These are phyloP conservation scores for Vanderwaltozyma verrucispora DNA, from an alignment of 805 yeast genomes.

Conservation along the genomic window DNA sequence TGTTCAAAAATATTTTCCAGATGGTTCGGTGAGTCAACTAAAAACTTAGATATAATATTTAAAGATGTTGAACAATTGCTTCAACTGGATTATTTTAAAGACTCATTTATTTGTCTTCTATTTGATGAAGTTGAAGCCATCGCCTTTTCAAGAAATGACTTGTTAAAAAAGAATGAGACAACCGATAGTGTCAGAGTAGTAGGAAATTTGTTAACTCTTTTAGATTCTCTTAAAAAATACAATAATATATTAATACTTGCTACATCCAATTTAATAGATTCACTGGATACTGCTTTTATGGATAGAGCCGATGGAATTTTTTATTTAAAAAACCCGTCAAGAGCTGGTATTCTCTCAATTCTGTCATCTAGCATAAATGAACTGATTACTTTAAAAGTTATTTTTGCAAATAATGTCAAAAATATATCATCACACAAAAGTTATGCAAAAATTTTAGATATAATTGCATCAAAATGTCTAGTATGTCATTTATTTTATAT, in stretches of 20 bases:
- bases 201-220: constrained; percentile 33
- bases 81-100: constrained; percentile 6
- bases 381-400: constrained; percentile 11
- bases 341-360: constrained; percentile 23
- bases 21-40: constrained; percentile 39
- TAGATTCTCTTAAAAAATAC: constrained; percentile 31
- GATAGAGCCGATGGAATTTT: constrained; percentile 35
- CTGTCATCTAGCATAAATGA: constrained; percentile 22
- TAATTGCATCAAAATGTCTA: constrained; percentile 15
- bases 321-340: constrained; percentile 29
- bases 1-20: constrained; percentile 36
- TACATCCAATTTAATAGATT: constrained; percentile 32
- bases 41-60: constrained; percentile 31
- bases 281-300: constrained; percentile 35
- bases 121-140: constrained; percentile 40
- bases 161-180: constrained; percentile 31
- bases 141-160: constrained; percentile 31
- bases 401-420: constrained; percentile 3
- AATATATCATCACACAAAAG: constrained; percentile 1
- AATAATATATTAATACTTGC: constrained; percentile 31
- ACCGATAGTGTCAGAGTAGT: constrained; percentile 36
- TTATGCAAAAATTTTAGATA: constrained; percentile 7
- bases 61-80: constrained; percentile 25
- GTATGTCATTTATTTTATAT: too few relatives aligned
- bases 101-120: constrained; percentile 27